phyloP scores from a whole-genome alignment of 495 filamentous ascomycete genomes.

The Aspergillus ellipticus region DNA sequence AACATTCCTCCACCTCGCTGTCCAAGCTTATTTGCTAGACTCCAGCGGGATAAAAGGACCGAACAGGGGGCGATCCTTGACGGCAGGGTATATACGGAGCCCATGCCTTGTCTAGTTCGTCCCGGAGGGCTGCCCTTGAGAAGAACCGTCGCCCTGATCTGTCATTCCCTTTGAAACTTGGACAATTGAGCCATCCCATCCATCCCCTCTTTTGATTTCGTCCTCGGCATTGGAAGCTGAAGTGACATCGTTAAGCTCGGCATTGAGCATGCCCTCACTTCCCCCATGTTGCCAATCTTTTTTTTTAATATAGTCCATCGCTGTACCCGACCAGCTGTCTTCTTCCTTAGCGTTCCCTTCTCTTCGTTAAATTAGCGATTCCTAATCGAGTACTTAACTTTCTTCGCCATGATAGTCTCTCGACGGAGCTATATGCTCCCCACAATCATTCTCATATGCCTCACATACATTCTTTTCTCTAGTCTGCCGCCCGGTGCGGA shows the following conservation, averaged over 20 bases:
- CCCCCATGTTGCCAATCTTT: not conserved
- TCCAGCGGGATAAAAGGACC: not conserved
- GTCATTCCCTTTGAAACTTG: not conserved
- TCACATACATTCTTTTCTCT: slow-evolving; percentile 31
- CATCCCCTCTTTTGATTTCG: slow-evolving; percentile 2
- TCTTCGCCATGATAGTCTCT: slow-evolving; percentile 21
- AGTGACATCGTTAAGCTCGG: not conserved
- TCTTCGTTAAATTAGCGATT: slow-evolving; percentile 3
- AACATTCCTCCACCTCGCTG: not conserved
- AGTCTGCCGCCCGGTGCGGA: slow-evolving; percentile 29
- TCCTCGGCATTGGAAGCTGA: not conserved
- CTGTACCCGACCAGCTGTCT: slow-evolving; percentile 14
- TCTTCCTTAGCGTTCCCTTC: slow-evolving; percentile 10
- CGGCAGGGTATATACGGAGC: slow-evolving; percentile 2
- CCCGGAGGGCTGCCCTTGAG: not conserved
- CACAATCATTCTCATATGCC: slow-evolving; percentile 23
- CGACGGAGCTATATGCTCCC: slow-evolving; percentile 26
- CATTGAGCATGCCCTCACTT: not conserved
- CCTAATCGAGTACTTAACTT: not conserved
- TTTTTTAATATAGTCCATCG: slow-evolving; percentile 3
- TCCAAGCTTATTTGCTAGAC: not conserved
- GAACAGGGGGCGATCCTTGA: not conserved
- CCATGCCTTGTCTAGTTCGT: not conserved
- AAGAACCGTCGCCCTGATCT: not conserved
- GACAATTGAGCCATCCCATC: too few relatives aligned